Conservation (phyloP, 768 basidiomycete species). For the Amanita brunnescens region DNA sequence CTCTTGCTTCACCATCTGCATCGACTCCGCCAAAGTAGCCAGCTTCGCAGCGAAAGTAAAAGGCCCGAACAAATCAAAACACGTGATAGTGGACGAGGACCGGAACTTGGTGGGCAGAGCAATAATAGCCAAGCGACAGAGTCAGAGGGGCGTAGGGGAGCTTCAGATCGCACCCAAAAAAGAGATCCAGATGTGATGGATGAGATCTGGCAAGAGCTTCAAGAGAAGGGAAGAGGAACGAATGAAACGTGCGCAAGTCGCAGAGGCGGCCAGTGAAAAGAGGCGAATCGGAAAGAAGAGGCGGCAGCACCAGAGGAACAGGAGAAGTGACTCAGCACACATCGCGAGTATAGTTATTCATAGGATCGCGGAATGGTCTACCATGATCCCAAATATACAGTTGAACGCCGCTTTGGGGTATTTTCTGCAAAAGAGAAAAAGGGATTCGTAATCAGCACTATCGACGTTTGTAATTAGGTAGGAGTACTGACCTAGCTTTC, state of each 20-base stretch:
- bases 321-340: constrained; percentile 16
- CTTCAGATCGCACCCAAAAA: too few species aligned
- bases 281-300: constrained; percentile 15
- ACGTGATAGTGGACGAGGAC: background rate
- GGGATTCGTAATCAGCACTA: background rate
- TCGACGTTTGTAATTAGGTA: too few species aligned
- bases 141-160: background rate
- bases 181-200: constrained; percentile 48
- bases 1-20: constrained; percentile 8
- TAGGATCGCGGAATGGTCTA: constrained; percentile 54
- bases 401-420: constrained; percentile 74
- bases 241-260: constrained; percentile 15
- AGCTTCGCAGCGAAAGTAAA: background rate
- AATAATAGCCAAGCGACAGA: background rate
- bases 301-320: constrained; percentile 16
- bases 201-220: constrained; percentile 40
- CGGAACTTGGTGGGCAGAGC: background rate
- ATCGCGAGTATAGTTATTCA: background rate
- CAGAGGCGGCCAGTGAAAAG: constrained; percentile 13
- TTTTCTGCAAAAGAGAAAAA: constrained; percentile 31
- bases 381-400: constrained; percentile 72
- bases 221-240: constrained; percentile 24
- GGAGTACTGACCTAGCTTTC: constrained; percentile 63
- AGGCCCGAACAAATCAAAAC: background rate
- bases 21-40: constrained; percentile 9